Evolutionary conservation across 495 filamentous ascomycete genomes (phyloP).

Genomic region (Penicillium herquei): DNA sequence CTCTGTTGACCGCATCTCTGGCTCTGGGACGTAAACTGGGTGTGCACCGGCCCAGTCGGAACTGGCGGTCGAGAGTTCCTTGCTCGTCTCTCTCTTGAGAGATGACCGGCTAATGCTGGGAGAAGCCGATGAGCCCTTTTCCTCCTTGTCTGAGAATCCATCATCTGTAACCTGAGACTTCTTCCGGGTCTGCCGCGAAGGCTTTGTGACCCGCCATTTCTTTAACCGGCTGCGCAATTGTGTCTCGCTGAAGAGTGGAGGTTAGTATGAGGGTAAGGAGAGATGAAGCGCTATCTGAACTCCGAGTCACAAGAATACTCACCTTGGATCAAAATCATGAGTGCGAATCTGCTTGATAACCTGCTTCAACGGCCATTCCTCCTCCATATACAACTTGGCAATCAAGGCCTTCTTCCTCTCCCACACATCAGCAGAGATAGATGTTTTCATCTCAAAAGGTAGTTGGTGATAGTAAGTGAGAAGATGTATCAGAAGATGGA

Average conservation of each 20-base stretch:
- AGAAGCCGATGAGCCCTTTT: constrained; percentile 22
- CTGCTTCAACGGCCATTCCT: constrained; percentile 51
- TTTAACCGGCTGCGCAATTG: constrained; percentile 47
- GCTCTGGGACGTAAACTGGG: constrained; percentile 15
- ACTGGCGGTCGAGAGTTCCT: constrained; percentile 2
- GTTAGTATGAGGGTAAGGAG: neutral
- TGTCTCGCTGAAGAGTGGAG: constrained; percentile 36
- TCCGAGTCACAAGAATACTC: neutral
- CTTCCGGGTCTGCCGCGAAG: constrained; percentile 47
- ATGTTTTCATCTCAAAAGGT: constrained; percentile 37
- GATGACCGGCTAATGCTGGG: constrained; percentile 16
- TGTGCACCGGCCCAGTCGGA: constrained; percentile 16
- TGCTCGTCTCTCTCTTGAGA: neutral
- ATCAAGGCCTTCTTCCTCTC: constrained; percentile 50
- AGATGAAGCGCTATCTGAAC: too few species aligned
- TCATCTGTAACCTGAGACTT: constrained; percentile 30
- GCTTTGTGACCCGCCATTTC: constrained; percentile 52
- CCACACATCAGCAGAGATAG: constrained; percentile 49
- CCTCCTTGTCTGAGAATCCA: constrained; percentile 28
- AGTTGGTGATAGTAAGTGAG: neutral
- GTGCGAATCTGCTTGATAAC: constrained; percentile 51
- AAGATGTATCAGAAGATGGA: neutral
- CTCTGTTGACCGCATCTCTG: constrained; percentile 8
- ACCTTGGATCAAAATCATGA: constrained; percentile 51
- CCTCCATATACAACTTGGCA: constrained; percentile 47